Conservation (phyloP, 352 stramenopile species). For the Nothophytophthora sp. region DNA sequence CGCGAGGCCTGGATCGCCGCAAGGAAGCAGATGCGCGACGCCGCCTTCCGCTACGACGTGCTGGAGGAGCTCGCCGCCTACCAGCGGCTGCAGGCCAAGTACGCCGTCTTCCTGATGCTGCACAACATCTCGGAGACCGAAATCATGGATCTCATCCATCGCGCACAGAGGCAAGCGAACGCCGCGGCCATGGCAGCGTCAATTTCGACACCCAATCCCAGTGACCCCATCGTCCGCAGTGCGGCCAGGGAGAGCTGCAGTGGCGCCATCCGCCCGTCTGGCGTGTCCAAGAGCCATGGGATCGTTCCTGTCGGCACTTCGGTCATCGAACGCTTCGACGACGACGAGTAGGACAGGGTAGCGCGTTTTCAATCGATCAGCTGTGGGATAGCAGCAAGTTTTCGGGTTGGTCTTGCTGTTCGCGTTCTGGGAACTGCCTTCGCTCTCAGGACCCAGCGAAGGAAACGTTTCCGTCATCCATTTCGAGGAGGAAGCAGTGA, state of each 20-base stretch:
- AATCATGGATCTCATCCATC: conserved; percentile 55
- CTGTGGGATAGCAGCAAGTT: too few species aligned
- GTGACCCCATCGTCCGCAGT: neutral
- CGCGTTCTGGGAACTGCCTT: too few species aligned
- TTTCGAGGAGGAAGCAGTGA: too few species aligned
- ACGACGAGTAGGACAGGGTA: conserved; percentile 12
- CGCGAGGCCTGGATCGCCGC: conserved; percentile 52
- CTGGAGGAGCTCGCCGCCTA: conserved; percentile 64
- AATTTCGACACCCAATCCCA: neutral
- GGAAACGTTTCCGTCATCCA: too few species aligned
- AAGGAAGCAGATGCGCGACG: conserved; percentile 49
- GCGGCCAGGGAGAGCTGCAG: neutral
- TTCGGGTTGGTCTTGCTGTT: too few species aligned
- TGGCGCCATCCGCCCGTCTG: neutral
- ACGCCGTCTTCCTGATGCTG: conserved; percentile 68
- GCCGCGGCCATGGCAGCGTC: neutral
- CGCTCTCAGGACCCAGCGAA: too few species aligned
- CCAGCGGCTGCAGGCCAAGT: conserved; percentile 61
- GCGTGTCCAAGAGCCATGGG: neutral
- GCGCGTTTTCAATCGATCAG: too few species aligned
- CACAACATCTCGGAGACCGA: conserved; percentile 62
- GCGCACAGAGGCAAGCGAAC: conserved; percentile 31
- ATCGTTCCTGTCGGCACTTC: conserved; percentile 7
- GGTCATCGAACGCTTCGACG: conserved; percentile 21
- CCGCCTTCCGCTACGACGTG: conserved; percentile 72